Percentiles rank a stretch among this genome's conserved stretches.
phyloP scores from a whole-genome alignment of 2,329 filamentous ascomycete genomes.

The Alternaria brassicicola region DNA sequence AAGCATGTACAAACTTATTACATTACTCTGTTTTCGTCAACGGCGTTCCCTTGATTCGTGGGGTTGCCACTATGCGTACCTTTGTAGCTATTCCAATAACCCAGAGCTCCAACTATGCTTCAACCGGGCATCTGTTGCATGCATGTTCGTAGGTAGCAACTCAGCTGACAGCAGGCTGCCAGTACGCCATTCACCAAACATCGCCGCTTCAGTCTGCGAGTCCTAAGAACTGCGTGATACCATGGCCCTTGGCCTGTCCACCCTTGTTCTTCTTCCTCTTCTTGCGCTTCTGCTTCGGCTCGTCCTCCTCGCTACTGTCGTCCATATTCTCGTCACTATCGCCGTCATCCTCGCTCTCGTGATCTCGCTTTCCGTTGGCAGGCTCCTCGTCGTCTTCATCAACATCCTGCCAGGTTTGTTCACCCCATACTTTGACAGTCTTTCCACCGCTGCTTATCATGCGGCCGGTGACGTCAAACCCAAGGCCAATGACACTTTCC shows the following conservation, averaged over 20 bases:
- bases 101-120: not conserved
- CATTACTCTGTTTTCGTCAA: not conserved
- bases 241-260: constrained; percentile 41
- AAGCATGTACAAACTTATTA: not conserved
- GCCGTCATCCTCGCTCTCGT: constrained; percentile 22
- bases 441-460: constrained; percentile 89
- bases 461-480: constrained; percentile 82
- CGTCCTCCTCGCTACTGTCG: constrained; percentile 55
- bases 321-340: constrained; percentile 51
- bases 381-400: constrained; percentile 58
- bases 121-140: not conserved
- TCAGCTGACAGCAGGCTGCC: too few relatives aligned
- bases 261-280: constrained; percentile 52
- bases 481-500: constrained; percentile 81
- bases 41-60: not conserved
- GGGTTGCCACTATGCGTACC: not conserved
- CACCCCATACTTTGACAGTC: constrained; percentile 87
- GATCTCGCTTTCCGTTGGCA: constrained; percentile 49
- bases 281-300: constrained; percentile 49
- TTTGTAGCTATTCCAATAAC: not conserved
- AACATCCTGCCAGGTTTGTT: constrained; percentile 64
- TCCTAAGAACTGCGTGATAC: constrained; percentile 46
- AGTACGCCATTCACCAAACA: not conserved
- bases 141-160: too few relatives aligned
- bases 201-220: constrained; percentile 28